Base-by-base conservation (phyloP, 129 eudicot genomes). In the Chrysanthemum lavandulifolium region DNA sequence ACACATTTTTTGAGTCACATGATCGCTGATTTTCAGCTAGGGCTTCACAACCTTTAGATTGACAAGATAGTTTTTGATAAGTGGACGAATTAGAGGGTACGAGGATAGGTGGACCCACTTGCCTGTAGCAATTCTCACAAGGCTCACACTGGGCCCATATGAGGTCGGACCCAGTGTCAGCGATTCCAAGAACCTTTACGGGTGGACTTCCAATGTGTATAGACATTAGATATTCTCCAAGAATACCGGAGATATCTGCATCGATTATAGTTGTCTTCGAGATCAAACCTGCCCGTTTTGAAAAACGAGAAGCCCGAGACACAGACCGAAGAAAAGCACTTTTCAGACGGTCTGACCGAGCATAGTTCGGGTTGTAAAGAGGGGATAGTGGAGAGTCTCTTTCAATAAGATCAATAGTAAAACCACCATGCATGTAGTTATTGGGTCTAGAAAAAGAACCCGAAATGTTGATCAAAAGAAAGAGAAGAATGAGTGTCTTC, bases 111-210 rank as follows among this genome's bases (percentile, higher is more conserved):
- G 95, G 89, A 2, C 36, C 6, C 5, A 5, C 14, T 81, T 89
- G 98, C 9, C 84, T 68, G 83, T 61, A 88, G 57, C 93, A 91
- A 1, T 75, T 7, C 1, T 19, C 3, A 63, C 97, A 91, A 0
- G 96, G 93, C 23, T 49, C 13, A 67, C 97, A 91, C 19, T 88
- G 96, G 21, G 80, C 78, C 96, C 97, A 88, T 0, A 84, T 72
- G 16, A 91, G 77, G 47, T 91, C 96, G 12, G 91, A 84, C 31
- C 97, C 97, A 0, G 96, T 88, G 67, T 91, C 97, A 2, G 74
- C 96, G 12, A 88, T 71, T 18, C 65, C 93, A 1, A 77, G 27
- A 19, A 59, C 75, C 14, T 65, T 14, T 10, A 85, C 52, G 0
- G 97, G 86, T 3, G 97, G 97, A 48, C 79, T 88, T 1, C 97